Conservation (phyloP, 2,329 filamentous ascomycete species). For the Penicillium freii region DNA sequence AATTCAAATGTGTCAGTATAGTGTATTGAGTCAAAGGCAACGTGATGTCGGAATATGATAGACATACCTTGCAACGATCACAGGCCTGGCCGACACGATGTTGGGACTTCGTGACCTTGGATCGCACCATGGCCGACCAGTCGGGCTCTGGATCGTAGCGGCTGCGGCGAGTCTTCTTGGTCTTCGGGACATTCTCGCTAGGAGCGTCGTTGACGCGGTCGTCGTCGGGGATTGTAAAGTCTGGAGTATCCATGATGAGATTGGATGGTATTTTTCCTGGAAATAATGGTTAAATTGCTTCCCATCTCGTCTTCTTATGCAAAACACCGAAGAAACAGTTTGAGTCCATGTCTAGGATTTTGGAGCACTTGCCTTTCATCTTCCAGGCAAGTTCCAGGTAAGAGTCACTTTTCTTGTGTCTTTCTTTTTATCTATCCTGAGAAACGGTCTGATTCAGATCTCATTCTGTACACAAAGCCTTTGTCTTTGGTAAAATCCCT, state of each 20-base stretch:
- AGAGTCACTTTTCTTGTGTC: background rate
- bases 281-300: background rate
- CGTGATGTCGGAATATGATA: background rate
- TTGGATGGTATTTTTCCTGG: background rate
- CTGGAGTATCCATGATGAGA: background rate
- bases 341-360: background rate
- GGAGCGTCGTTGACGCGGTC: constrained; percentile 35
- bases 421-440: background rate
- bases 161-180: constrained; percentile 21
- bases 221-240: background rate
- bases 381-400: background rate
- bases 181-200: constrained; percentile 9
- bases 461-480: background rate
- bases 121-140: constrained; percentile 21
- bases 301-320: constrained; percentile 4
- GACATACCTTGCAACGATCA: constrained; percentile 31
- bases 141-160: constrained; percentile 25
- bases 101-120: constrained; percentile 14
- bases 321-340: background rate
- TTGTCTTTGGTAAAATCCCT: background rate
- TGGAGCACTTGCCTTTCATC: constrained; percentile 1
- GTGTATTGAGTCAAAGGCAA: too few relatives aligned
- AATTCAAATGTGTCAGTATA: background rate
- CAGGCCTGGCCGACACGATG: constrained; percentile 26
- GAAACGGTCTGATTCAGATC: background rate